Evolutionary conservation across 2,329 filamentous ascomycete genomes (phyloP), one percentile per base, ranked within the genome.

Genomic region (Colletotrichum chlorophyti): DNA sequence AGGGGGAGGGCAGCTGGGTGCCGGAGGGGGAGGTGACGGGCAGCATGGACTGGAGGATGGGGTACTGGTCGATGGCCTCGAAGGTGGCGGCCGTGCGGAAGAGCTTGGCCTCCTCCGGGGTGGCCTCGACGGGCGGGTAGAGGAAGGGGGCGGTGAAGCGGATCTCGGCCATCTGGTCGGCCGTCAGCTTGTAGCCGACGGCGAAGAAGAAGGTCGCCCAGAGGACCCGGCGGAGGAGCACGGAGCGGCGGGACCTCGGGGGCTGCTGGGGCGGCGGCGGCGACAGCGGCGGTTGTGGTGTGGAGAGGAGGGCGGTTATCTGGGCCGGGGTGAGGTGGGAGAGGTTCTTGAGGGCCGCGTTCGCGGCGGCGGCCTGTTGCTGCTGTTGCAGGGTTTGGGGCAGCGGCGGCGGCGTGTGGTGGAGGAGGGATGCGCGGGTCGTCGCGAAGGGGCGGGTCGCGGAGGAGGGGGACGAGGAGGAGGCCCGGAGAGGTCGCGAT

Each of bases 271-370:
- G 1, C 17, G 55, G 11, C 29, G 51, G 14, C 21, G 43, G 34
- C 4, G 52, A 21, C 19, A 29, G 23, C 6, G 51, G 35, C 21
- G 29, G 47, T 5, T 48, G 45, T 12, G 57, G 26, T 1, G 45
- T 41, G 32, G 53, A 55, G 35, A 63, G 59, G 61, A 63, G 61
- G 46, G 61, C 43, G 5, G 53, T 54, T 12, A 63, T 62, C 26
- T 63, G 61, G 14, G 34, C 53, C 11, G 61, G 61, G 8, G 61
- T 49, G 14, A 63, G 61, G 40, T 53, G 54, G 19, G 61, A 61
- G 37, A 63, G 61, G 41, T 62, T 63, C 34, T 47, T 26, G 31
- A 63, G 61, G 26, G 59, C 53, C 3, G 46, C 38, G 37, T 58
- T 37, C 15, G 53, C 55, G 31, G 51, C 43, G 9, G 38, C 51